Evolutionary conservation across 306 rosid genomes (phyloP).

Genomic region (Hylodesmum podocarpum): DNA sequence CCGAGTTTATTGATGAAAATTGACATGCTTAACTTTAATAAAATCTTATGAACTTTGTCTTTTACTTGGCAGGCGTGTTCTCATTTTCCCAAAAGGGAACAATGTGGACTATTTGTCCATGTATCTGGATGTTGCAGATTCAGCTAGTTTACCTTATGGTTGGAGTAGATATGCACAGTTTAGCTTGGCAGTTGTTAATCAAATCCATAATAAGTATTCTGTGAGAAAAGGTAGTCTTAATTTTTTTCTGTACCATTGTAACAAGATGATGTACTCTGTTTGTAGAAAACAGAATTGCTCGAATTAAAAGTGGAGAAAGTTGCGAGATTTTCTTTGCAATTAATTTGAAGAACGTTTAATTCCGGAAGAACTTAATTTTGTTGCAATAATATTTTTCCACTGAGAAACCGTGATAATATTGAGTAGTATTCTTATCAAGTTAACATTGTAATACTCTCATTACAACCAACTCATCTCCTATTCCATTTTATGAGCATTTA

Average conservation of each 20-base stretch:
- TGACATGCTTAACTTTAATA: not conserved
- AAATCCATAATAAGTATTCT: conserved; percentile 60
- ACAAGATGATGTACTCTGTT: conserved; percentile 2
- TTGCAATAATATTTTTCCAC: not conserved
- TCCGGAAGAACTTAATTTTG: not conserved
- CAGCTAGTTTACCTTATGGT: conserved; percentile 75
- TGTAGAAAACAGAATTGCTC: conserved; percentile 19
- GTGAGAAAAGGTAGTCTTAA: conserved; percentile 71
- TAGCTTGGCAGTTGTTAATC: conserved; percentile 77
- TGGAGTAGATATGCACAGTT: conserved; percentile 94
- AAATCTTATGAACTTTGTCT: conserved; percentile 24
- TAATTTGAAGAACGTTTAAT: conserved; percentile 13
- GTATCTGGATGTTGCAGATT: conserved; percentile 90
- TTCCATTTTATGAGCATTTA: conserved; percentile 13
- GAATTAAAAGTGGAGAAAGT: conserved; percentile 1
- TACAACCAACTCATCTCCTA: not conserved
- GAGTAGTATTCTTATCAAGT: conserved; percentile 1
- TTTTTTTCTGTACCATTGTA: conserved; percentile 20
- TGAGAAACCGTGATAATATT: not conserved
- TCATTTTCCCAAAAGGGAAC: conserved; percentile 89
- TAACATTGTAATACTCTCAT: not conserved
- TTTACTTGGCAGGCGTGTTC: conserved; percentile 69
- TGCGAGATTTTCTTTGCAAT: conserved; percentile 14
- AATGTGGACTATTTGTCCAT: conserved; percentile 85
- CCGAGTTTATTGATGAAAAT: not conserved